Percentiles rank a stretch among this genome's conserved stretches.
These are phyloP conservation scores for Daedalea quercina DNA, from an alignment of 768 basidiomycete species.

Conservation along the genomic window DNA sequence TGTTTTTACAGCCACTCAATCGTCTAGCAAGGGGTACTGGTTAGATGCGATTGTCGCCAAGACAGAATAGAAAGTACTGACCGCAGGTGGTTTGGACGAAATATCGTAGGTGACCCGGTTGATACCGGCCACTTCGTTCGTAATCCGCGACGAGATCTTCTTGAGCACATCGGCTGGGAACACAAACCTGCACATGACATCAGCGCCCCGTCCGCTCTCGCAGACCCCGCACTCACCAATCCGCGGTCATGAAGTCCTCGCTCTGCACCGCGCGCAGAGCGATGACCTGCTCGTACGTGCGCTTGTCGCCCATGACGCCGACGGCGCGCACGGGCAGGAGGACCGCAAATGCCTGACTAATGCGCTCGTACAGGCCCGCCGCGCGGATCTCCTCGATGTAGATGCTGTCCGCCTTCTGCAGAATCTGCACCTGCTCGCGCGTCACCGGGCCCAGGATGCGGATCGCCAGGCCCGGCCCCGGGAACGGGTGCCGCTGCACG, in stretches of 20 bases:
- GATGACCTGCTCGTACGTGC: conserved; percentile 97
- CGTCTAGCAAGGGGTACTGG: conserved; percentile 22
- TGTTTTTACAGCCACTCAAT: conserved; percentile 36
- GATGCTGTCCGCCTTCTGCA: conserved; percentile 89
- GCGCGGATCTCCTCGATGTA: conserved; percentile 97
- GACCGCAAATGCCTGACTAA: conserved; percentile 95
- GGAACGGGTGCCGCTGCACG: conserved; percentile 97
- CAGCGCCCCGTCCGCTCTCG: not conserved
- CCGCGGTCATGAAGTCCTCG: conserved; percentile 99
- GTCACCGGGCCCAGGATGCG: conserved; percentile 96
- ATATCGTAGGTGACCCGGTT: conserved; percentile 96
- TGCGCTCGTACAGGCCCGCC: conserved; percentile 87
- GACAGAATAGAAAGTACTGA: conserved; percentile 29
- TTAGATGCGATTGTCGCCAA: not conserved
- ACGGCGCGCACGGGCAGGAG: conserved; percentile 94
- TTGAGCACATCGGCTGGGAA: conserved; percentile 89
- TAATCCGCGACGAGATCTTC: conserved; percentile 92
- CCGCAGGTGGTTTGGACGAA: conserved; percentile 94
- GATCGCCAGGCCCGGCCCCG: conserved; percentile 96
- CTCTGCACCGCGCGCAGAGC: conserved; percentile 91
- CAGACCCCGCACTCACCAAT: conserved; percentile 59
- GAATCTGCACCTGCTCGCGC: conserved; percentile 83
- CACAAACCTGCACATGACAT: conserved; percentile 64
- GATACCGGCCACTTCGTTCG: conserved; percentile 95
- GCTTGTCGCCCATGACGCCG: conserved; percentile 93